A percentile compares a stretch with the other conserved stretches of the same genome.
phyloP scores from a whole-genome alignment of 768 basidiomycete species.

The Podaxis sp. region DNA sequence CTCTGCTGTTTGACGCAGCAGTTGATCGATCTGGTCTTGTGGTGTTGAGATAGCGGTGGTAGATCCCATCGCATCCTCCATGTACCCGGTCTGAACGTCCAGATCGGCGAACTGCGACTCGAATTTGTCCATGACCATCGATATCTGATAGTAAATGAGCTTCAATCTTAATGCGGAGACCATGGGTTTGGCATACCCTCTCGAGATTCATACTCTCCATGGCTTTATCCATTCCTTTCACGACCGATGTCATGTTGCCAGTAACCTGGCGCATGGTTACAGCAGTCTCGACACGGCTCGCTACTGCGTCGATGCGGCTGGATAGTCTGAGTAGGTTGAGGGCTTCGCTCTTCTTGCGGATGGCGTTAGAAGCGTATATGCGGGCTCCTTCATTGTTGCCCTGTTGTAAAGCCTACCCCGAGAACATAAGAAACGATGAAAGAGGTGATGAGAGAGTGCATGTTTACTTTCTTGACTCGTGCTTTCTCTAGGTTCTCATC shows the following conservation, averaged over 20 bases:
- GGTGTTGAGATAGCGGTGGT: constrained; percentile 92
- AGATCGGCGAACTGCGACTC: constrained; percentile 94
- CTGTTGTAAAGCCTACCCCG: constrained; percentile 82
- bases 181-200: constrained; percentile 42
- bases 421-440: constrained; percentile 4
- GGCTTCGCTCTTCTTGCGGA: constrained; percentile 94
- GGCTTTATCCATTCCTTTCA: constrained; percentile 97
- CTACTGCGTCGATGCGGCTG: constrained; percentile 94
- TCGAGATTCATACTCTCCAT: constrained; percentile 99
- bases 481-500: constrained; percentile 88
- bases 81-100: constrained; percentile 96
- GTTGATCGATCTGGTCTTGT: constrained; percentile 92
- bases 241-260: constrained; percentile 94
- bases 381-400: constrained; percentile 96
- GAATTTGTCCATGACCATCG: constrained; percentile 98
- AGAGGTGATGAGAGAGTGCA: neutral
- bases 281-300: constrained; percentile 95
- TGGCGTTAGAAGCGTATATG: constrained; percentile 98
- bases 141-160: constrained; percentile 57
- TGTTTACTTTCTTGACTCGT: constrained; percentile 84
- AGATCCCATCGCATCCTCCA: constrained; percentile 95
- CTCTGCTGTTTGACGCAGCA: constrained; percentile 92
- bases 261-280: constrained; percentile 98
- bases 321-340: constrained; percentile 87
- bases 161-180: neutral